These are phyloP conservation scores for Pleurotus eryngii DNA, from an alignment of 768 basidiomycete species.

Conservation along the genomic window DNA sequence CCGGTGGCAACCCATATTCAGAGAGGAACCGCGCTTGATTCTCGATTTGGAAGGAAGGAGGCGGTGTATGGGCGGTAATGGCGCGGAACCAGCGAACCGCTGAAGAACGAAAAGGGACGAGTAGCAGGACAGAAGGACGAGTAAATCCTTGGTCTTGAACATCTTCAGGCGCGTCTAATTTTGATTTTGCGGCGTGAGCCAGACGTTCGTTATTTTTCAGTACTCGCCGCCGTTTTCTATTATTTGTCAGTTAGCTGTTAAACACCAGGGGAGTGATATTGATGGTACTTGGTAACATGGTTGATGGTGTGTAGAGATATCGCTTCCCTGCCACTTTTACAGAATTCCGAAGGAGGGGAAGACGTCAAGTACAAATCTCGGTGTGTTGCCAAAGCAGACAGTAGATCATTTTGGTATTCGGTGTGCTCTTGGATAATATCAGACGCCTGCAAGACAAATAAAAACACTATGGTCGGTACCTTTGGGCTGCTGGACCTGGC, in stretches of 20 bases:
- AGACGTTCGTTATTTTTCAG: slow-evolving; percentile 94
- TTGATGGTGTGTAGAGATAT: slow-evolving; percentile 80
- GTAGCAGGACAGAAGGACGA: slow-evolving; percentile 87
- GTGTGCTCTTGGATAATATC: slow-evolving; percentile 35
- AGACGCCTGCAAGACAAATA: background rate
- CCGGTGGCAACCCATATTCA: slow-evolving; percentile 83
- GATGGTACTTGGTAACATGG: slow-evolving; percentile 82
- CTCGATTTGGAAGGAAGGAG: slow-evolving; percentile 78
- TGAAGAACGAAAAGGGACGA: slow-evolving; percentile 90
- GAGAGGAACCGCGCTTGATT: slow-evolving; percentile 77
- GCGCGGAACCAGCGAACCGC: slow-evolving; percentile 82
- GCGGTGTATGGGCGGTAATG: slow-evolving; percentile 71
- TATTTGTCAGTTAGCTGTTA: background rate
- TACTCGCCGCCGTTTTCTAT: slow-evolving; percentile 84
- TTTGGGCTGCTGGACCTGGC: slow-evolving; percentile 49
- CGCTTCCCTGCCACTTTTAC: slow-evolving; percentile 61
- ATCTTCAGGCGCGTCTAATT: slow-evolving; percentile 57
- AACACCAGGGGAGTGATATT: background rate
- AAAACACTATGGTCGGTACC: slow-evolving; percentile 33
- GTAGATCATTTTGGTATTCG: slow-evolving; percentile 61
- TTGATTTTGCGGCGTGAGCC: slow-evolving; percentile 61
- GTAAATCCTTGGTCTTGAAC: slow-evolving; percentile 98
- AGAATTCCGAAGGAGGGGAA: slow-evolving; percentile 54
- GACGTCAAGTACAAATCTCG: slow-evolving; percentile 77
- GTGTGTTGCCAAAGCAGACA: slow-evolving; percentile 63